Evolutionary conservation across 2,329 filamentous ascomycete genomes (phyloP).

Genomic region (Apiospora hydei): DNA sequence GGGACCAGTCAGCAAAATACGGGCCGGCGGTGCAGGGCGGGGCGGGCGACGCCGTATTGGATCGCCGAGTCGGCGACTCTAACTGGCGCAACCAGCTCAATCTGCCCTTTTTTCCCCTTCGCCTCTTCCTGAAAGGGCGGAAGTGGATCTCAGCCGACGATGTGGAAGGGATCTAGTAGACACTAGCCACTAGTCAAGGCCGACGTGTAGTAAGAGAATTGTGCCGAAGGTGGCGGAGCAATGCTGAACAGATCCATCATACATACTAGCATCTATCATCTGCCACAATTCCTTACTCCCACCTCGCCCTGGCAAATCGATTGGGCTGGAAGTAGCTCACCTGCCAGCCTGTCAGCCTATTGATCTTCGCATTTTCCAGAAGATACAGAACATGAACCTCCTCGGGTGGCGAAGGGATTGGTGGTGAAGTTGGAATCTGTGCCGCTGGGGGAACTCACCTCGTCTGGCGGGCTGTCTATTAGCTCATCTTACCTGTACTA

Average conservation of each 20-base stretch:
- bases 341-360: neutral
- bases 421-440: neutral
- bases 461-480: neutral
- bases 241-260: neutral
- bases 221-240: constrained; percentile 14
- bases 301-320: neutral
- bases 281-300: constrained; percentile 4
- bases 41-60: neutral
- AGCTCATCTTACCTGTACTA: neutral
- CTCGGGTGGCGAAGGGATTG: neutral
- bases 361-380: neutral
- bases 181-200: neutral
- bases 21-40: constrained; percentile 5
- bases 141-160: constrained; percentile 4
- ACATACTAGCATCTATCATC: neutral
- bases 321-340: neutral
- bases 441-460: neutral
- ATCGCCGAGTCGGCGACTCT: constrained; percentile 1
- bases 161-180: neutral
- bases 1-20: constrained; percentile 3
- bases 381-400: neutral
- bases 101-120: neutral
- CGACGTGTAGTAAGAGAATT: constrained; percentile 3
- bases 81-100: neutral
- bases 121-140: constrained; percentile 16